Conservation (phyloP, 331 rosid genomes). For the Rhamnella rubrinervis region DNA sequence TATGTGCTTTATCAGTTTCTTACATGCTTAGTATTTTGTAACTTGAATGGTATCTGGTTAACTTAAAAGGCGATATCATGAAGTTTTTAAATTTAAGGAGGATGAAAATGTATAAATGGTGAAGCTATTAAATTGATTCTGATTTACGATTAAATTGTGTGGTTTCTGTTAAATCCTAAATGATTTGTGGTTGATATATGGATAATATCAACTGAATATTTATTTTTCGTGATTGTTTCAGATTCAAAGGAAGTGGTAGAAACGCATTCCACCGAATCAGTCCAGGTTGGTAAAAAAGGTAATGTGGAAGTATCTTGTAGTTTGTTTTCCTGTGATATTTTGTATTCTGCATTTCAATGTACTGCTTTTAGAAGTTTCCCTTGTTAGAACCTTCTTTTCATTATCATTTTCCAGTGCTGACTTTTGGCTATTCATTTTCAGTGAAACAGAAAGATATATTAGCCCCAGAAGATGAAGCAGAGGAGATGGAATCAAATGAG, state of each 20-base stretch:
- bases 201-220: background rate
- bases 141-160: background rate
- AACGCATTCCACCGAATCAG: conserved; percentile 23
- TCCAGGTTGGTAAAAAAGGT: conserved; percentile 63
- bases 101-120: too few species aligned
- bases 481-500: conserved; percentile 25
- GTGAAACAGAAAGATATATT: conserved; percentile 53
- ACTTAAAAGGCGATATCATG: too few species aligned
- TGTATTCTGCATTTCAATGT: conserved; percentile 4
- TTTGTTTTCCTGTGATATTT: background rate
- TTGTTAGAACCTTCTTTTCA: conserved; percentile 13
- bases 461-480: conserved; percentile 31
- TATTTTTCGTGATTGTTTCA: conserved; percentile 34
- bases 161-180: background rate
- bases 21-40: background rate
- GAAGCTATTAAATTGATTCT: too few species aligned
- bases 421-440: conserved; percentile 33
- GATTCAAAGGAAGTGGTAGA: conserved; percentile 43
- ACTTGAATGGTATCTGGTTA: too few species aligned
- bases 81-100: too few species aligned
- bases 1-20: background rate
- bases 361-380: background rate
- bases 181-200: too few species aligned
- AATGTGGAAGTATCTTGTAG: conserved; percentile 5
- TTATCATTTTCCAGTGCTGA: conserved; percentile 24